These are phyloP conservation scores for Backusella luteola DNA, from an alignment of 192 early-diverging fungal species.

Conservation along the genomic window DNA sequence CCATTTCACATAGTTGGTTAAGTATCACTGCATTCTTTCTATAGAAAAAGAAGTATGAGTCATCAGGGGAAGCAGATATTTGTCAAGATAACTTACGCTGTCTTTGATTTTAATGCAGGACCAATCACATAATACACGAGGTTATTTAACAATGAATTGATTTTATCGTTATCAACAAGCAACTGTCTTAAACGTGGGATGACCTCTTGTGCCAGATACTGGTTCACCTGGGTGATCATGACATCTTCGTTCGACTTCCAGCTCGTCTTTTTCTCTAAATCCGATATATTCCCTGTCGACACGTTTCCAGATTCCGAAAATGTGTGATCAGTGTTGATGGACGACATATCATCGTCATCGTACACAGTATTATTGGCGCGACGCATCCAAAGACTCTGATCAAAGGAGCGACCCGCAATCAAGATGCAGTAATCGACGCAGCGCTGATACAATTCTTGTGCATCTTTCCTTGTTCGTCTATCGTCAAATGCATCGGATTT, in stretches of 20 bases:
- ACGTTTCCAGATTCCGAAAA: conserved; percentile 6
- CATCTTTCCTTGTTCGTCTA: conserved; percentile 58
- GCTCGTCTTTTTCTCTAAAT: conserved; percentile 45
- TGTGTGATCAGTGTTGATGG: conserved; percentile 9
- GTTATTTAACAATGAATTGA: conserved; percentile 61
- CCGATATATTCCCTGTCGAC: conserved; percentile 35
- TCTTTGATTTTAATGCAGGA: conserved; percentile 63
- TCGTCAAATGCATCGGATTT: conserved; percentile 48
- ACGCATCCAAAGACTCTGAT: conserved; percentile 67
- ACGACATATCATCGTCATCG: conserved; percentile 37
- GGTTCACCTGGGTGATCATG: conserved; percentile 59
- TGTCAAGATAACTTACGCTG: conserved; percentile 25
- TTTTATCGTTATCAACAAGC: conserved; percentile 73
- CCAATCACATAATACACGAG: conserved; percentile 82
- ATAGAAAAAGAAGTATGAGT: not conserved
- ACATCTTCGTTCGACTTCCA: conserved; percentile 64
- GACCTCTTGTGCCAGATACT: conserved; percentile 47
- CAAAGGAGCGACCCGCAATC: conserved; percentile 73
- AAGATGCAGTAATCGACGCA: conserved; percentile 75
- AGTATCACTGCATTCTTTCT: conserved; percentile 40
- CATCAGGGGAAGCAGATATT: not conserved
- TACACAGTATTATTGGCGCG: conserved; percentile 37
- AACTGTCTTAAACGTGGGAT: conserved; percentile 70
- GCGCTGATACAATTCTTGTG: conserved; percentile 54
- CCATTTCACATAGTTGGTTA: conserved; percentile 60